phyloP scores from a whole-genome alignment of 768 basidiomycete species.

The Boletus reticulatus region DNA sequence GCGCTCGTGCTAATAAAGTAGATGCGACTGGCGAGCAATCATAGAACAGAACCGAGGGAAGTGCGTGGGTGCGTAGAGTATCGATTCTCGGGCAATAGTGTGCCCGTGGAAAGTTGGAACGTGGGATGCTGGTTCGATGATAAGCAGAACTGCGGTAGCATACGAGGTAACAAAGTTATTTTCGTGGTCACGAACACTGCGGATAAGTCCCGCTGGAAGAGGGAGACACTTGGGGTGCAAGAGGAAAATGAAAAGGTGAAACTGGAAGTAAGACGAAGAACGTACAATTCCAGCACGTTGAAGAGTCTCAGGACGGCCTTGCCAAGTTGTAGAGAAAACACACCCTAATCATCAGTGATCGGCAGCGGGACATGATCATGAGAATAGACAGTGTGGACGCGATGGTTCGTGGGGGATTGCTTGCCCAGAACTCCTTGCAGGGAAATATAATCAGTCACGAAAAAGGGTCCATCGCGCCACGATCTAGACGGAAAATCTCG shows the following conservation, averaged over 20 bases:
- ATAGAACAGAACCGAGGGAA: no score
- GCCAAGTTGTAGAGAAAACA: slow-evolving; percentile 88
- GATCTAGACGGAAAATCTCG: slow-evolving; percentile 43
- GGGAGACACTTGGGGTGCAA: slow-evolving; percentile 60
- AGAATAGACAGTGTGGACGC: slow-evolving; percentile 47
- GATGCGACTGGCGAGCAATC: no score
- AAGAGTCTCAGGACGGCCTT: slow-evolving; percentile 71
- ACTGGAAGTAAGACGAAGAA: background rate
- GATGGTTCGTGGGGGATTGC: slow-evolving; percentile 90
- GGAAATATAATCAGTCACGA: slow-evolving; percentile 87
- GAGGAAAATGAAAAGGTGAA: background rate
- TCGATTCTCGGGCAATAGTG: slow-evolving; percentile 68
- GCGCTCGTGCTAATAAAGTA: no score
- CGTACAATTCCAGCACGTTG: slow-evolving; percentile 69
- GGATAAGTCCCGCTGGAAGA: slow-evolving; percentile 80
- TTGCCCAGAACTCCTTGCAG: slow-evolving; percentile 98
- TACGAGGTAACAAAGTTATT: slow-evolving; percentile 78
- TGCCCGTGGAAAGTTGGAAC: slow-evolving; percentile 45
- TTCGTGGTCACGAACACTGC: slow-evolving; percentile 69
- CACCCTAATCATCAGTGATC: slow-evolving; percentile 35
- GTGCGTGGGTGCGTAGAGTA: background rate
- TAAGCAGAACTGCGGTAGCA: slow-evolving; percentile 16
- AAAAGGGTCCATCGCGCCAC: slow-evolving; percentile 74
- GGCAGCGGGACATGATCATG: background rate
- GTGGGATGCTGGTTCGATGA: background rate